phyloP scores from a whole-genome alignment of 441 rosid genomes.

The Lepidium campestre region DNA sequence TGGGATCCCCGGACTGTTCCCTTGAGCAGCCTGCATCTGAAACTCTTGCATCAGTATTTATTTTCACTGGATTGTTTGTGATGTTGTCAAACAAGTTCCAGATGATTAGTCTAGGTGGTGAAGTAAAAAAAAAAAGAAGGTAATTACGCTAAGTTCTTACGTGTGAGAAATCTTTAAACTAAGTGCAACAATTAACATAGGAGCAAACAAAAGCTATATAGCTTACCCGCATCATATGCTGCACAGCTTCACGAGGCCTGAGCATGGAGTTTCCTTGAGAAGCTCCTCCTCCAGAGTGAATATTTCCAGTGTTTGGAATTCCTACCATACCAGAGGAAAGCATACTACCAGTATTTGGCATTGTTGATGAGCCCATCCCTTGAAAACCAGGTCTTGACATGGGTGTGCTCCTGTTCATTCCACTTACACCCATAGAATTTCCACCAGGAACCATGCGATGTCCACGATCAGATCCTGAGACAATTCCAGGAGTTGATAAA shows the following conservation, averaged over 20 bases:
- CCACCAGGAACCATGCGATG: slow-evolving; percentile 64
- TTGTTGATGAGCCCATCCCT: slow-evolving; percentile 65
- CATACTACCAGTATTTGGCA: slow-evolving; percentile 63
- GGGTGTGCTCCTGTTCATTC: slow-evolving; percentile 69
- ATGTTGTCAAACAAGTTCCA: slow-evolving; percentile 11
- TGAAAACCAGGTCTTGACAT: slow-evolving; percentile 78
- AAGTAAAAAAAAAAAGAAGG: neutral
- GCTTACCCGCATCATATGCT: slow-evolving; percentile 73
- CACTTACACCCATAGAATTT: slow-evolving; percentile 68
- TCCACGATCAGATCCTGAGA: slow-evolving; percentile 69
- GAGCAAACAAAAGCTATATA: neutral
- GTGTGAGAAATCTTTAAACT: neutral
- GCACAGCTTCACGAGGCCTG: slow-evolving; percentile 78
- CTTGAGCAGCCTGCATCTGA: slow-evolving; percentile 75
- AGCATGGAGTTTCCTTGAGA: slow-evolving; percentile 68
- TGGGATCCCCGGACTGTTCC: slow-evolving; percentile 60
- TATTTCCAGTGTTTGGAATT: slow-evolving; percentile 54
- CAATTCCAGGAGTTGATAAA: slow-evolving; percentile 63
- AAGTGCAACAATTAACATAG: neutral
- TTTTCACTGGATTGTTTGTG: slow-evolving; percentile 1
- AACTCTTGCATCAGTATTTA: slow-evolving; percentile 60
- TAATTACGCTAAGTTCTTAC: neutral
- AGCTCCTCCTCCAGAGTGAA: slow-evolving; percentile 65
- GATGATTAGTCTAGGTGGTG: neutral
- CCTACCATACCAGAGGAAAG: slow-evolving; percentile 71